Evolutionary conservation across 805 yeast genomes (phyloP), one percentile per base, ranked within the genome.

Genomic region (Candida andamanensis): DNA sequence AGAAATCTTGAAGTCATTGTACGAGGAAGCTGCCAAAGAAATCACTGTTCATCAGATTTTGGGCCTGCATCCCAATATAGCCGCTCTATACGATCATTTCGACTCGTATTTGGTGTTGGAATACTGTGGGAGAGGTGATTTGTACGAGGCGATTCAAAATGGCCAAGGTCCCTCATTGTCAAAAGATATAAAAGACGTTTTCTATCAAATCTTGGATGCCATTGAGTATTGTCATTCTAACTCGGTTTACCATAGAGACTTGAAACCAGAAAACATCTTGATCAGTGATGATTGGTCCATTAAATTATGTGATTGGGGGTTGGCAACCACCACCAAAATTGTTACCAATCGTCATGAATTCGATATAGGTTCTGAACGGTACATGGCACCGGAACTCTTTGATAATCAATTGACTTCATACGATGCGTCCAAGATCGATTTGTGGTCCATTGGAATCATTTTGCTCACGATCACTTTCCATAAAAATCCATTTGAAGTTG

Each of bases 311-410:
- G 80, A 74, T 52, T 74, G 77, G 69, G 80, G 80, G 2, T 58
- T 74, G 41, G 78, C 80, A 2, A 72, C 80, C 4, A 72, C 73
- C 18, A 53, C 58, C 19, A 61, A 63, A 28, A 57, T 61, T 28
- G 78, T 85, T 46, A 59, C 74, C 21, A 87, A 85, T 49, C 52
- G 44, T 15, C 47, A 41, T 29, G 71, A 64, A 37, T 83, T 86
- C 53, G 95, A 85, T 40, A 83, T 85, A 37, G 96, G 96, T 15
- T 76, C 85, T 33, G 95, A 85, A 58, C 69, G 95, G 40, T 87
- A 87, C 57, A 87, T 87, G 97, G 94, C 96, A 0, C 97, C 97
- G 1, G 97, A 87, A 52, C 60, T 86, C 7, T 80, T 86, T 50
- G 95, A 86, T 33, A 44, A 55, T 10, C 60, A 61, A 24, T 59